These are phyloP conservation scores for Rhodomyrtus psidioides DNA, from an alignment of 441 rosid genomes.

Conservation along the genomic window DNA sequence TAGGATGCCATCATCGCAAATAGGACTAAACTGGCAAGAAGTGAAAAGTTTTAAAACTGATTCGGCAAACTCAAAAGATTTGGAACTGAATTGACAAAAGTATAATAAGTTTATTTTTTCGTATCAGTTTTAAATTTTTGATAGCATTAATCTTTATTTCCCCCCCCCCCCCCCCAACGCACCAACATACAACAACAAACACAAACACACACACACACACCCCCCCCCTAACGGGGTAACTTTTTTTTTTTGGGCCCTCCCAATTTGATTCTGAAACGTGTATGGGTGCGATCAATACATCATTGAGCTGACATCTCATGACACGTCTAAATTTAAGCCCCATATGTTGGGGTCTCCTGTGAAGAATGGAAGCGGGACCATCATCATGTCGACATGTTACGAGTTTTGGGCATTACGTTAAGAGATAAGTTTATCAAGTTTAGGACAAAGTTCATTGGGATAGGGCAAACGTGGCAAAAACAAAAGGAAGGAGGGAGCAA, in stretches of 20 bases:
- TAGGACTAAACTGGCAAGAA: too few relatives aligned
- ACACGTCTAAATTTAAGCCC: background rate
- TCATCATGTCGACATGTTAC: background rate
- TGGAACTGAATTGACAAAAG: too few relatives aligned
- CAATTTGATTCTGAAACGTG: rapidly evolving
- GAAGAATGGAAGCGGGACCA: background rate
- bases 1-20: too few relatives aligned
- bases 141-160: too few relatives aligned
- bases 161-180: too few relatives aligned
- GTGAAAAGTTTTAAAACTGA: too few relatives aligned
- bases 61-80: too few relatives aligned
- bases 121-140: too few relatives aligned
- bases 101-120: too few relatives aligned
- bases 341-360: background rate
- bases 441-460: background rate
- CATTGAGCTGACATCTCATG: background rate
- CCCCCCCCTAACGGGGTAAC: too few relatives aligned
- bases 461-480: background rate
- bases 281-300: background rate
- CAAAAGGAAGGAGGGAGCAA: background rate
- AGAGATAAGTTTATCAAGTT: background rate
- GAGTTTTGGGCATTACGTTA: background rate
- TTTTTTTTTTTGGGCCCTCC: background rate
- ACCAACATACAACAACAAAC: too few relatives aligned
- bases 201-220: too few relatives aligned